Base-by-base conservation (phyloP, 352 stramenopile genomes). In the Proteromonas lacertae region DNA sequence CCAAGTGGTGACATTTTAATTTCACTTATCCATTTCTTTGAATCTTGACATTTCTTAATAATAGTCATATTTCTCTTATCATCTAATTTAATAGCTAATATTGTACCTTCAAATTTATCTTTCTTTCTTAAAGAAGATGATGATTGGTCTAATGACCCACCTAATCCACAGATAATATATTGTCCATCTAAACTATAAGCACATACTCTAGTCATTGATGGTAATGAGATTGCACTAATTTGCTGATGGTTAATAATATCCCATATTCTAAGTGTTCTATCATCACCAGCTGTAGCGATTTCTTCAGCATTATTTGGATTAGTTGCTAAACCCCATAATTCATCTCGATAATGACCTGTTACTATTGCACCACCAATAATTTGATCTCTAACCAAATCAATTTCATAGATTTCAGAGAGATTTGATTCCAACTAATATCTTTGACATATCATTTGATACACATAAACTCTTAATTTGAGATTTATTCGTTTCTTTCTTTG, bases 201-300 rank as follows among this genome's bases (percentile, higher is more conserved):
- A 18, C 47, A 0, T 7, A 26, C 25, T 12, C 29, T 9, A 16
- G 46, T 25, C 14, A 31, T 16, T 1, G 38, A 5, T 3, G 42
- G 44, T 23, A 53, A 20, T 17, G 37, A n/a, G 6, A 35, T 24
- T 3, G 47, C 14, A 24, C 29, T 31, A n/a, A 37, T 22, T 29
- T 29, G 36, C 30, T 42, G 38, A 28, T 37, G 42, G 38, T 7
- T 46, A 25, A 3, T 3, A 25, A 76, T 48, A 21, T 62, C 54
- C 70, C 70, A 86, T 2, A 86, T 43, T 14, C 67, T 56, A 16
- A 83, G 48, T 0, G 59, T 74, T 0, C 50, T 50, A 39, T 86
- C 70, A 44, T 86, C 70, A 2, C 69, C 69, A 0, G 53, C 49
- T 0, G 69, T 76, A 24, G 10, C 66, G 42, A 44, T 37, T 35